Percentiles rank a stretch among this genome's conserved stretches.
Conservation (phyloP, 129 eudicot species). For the Kitagawia praeruptora region DNA sequence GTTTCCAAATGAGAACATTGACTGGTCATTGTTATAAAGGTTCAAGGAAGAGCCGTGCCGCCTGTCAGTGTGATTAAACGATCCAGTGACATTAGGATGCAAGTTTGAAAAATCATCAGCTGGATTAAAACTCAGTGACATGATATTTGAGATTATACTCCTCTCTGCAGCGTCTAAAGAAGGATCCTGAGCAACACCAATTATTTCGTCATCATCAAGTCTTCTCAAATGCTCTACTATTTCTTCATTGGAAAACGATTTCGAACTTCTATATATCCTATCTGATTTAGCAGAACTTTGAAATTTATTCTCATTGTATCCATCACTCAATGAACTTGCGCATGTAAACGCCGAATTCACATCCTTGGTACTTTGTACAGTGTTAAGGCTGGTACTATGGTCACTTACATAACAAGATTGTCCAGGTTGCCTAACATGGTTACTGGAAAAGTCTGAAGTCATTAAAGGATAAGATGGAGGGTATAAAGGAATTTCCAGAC, state of each 20-base stretch:
- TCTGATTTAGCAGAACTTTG: constrained; percentile 70
- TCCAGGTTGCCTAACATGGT: constrained; percentile 19
- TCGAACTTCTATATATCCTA: constrained; percentile 58
- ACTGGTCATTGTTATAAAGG: constrained; percentile 34
- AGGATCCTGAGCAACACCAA: constrained; percentile 35
- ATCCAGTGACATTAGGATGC: constrained; percentile 35
- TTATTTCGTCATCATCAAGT: constrained; percentile 37
- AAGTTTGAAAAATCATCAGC: constrained; percentile 38
- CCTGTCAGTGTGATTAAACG: constrained; percentile 35
- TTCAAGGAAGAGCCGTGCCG: constrained; percentile 44
- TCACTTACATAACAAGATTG: constrained; percentile 28
- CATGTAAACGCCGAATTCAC: constrained; percentile 30
- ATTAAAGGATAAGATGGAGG: constrained; percentile 27
- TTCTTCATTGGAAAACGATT: constrained; percentile 78
- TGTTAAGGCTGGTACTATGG: constrained; percentile 14
- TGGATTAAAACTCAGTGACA: constrained; percentile 57
- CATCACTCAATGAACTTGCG: constrained; percentile 34
- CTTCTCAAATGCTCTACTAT: constrained; percentile 80
- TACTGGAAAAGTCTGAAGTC: constrained; percentile 26
- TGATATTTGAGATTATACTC: constrained; percentile 64
- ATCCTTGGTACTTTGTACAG: constrained; percentile 35
- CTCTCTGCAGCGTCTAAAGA: constrained; percentile 47
- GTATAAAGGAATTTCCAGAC: constrained; percentile 20
- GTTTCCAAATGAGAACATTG: constrained; percentile 48
- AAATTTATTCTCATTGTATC: constrained; percentile 53